Evolutionary conservation across 1,284 basidiomycete species (phyloP).

Genomic region (Malassezia vespertilionis): DNA sequence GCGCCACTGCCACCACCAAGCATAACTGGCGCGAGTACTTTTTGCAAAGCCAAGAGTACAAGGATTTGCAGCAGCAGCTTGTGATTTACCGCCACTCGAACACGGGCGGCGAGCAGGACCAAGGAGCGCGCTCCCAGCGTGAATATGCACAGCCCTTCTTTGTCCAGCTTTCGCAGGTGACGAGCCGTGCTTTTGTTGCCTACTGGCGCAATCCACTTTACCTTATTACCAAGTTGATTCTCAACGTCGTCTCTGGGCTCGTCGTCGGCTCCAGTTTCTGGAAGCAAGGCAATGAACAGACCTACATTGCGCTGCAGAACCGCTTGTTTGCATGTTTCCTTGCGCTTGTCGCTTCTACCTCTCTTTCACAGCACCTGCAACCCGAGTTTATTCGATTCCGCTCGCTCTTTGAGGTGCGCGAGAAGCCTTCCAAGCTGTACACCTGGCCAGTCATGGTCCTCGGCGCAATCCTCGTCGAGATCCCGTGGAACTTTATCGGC

Average conservation of each 20-base stretch:
- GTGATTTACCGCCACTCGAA: conserved; percentile 12
- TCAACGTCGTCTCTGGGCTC: conserved; percentile 51
- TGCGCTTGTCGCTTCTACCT: conserved; percentile 37
- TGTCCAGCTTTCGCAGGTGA: conserved; percentile 38
- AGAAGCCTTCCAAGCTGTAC: conserved; percentile 67
- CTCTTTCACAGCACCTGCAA: conserved; percentile 41
- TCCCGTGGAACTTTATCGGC: conserved; percentile 37
- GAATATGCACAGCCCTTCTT: conserved; percentile 35
- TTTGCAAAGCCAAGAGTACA: conserved; percentile 21
- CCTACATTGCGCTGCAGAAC: conserved; percentile 54
- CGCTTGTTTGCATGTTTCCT: conserved; percentile 59
- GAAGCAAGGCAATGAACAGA: conserved; percentile 21
- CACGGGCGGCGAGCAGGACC: conserved; percentile 7
- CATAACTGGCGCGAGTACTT: conserved; percentile 38
- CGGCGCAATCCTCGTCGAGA: conserved; percentile 31
- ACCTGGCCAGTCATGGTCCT: conserved; percentile 55
- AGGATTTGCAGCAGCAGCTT: conserved; percentile 19
- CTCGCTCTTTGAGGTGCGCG: conserved; percentile 62
- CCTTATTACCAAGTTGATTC: conserved; percentile 49
- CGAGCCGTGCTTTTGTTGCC: conserved; percentile 28
- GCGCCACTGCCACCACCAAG: conserved; percentile 32
- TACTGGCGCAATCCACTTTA: conserved; percentile 46
- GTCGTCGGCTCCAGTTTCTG: conserved; percentile 53
- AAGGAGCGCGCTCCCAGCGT: conserved; percentile 15
- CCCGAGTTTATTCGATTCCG: conserved; percentile 52